A percentile compares a stretch with the other conserved stretches of the same genome.
phyloP scores from a whole-genome alignment of 2,329 filamentous ascomycete genomes.

The Pestalotiopsis sp. region DNA sequence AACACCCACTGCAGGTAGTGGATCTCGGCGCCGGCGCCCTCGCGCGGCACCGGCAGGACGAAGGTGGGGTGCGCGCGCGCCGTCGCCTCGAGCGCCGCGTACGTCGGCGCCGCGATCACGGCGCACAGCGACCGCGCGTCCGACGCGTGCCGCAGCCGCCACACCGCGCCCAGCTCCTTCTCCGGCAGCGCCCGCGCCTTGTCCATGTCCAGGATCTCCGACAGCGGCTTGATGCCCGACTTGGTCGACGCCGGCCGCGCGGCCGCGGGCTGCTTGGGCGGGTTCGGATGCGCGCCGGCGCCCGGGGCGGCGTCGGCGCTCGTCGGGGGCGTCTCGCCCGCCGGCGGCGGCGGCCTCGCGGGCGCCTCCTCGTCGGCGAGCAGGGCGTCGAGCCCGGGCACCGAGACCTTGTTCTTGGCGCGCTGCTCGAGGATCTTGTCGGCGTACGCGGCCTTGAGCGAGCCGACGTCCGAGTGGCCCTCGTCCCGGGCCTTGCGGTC shows the following conservation, averaged over 20 bases:
- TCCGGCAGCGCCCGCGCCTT: constrained; percentile 74
- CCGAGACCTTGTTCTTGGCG: constrained; percentile 63
- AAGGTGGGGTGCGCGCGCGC: constrained; percentile 84
- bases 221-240: constrained; percentile 47
- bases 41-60: constrained; percentile 81
- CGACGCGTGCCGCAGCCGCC: constrained; percentile 83
- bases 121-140: constrained; percentile 81
- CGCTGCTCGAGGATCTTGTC: constrained; percentile 78
- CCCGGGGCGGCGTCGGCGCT: constrained; percentile 17
- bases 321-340: not conserved
- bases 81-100: constrained; percentile 68
- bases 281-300: constrained; percentile 27
- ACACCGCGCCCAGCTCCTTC: constrained; percentile 84
- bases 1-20: constrained; percentile 98
- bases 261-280: constrained; percentile 16
- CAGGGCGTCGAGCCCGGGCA: constrained; percentile 37
- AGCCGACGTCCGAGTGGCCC: constrained; percentile 70
- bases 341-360: constrained; percentile 22
- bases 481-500: constrained; percentile 76
- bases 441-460: constrained; percentile 80
- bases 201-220: constrained; percentile 70
- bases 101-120: constrained; percentile 74
- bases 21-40: constrained; percentile 76
- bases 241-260: constrained; percentile 18
- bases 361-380: constrained; percentile 29